Evolutionary conservation across 2,329 filamentous ascomycete genomes (phyloP).

Genomic region (Teratosphaeria zuluensis): DNA sequence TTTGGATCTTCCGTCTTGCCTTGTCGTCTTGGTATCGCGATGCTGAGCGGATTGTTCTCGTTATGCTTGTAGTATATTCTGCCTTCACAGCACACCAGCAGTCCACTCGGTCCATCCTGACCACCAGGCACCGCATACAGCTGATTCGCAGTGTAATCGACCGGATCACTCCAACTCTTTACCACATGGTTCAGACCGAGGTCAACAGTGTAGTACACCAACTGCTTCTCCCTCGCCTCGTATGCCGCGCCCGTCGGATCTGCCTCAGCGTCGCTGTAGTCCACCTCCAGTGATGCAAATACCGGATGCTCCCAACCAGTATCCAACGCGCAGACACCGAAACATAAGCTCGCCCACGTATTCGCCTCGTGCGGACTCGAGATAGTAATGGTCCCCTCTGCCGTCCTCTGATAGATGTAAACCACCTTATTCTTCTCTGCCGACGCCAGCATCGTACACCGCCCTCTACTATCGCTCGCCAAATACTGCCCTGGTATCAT

Average conservation of each 20-base stretch:
- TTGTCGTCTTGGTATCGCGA: slow-evolving; percentile 77
- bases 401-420: slow-evolving; percentile 92
- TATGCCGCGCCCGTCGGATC: slow-evolving; percentile 78
- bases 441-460: slow-evolving; percentile 87
- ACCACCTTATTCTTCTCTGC: slow-evolving; percentile 99
- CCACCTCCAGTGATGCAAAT: slow-evolving; percentile 88
- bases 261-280: slow-evolving; percentile 84
- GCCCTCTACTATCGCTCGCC: slow-evolving; percentile 87
- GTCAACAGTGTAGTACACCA: slow-evolving; percentile 97
- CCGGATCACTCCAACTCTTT: slow-evolving; percentile 87
- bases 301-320: slow-evolving; percentile 96
- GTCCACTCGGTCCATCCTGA: slow-evolving; percentile 85
- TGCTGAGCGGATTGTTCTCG: slow-evolving; percentile 79
- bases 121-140: slow-evolving; percentile 94
- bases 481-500: slow-evolving; percentile 95
- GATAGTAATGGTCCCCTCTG: slow-evolving; percentile 89
- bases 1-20: slow-evolving; percentile 88
- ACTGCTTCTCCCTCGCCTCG: slow-evolving; percentile 72
- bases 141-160: slow-evolving; percentile 79
- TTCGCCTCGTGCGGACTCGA: slow-evolving; percentile 95
- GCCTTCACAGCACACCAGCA: slow-evolving; percentile 88
- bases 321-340: slow-evolving; percentile 78
- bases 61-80: slow-evolving; percentile 96
- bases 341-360: slow-evolving; percentile 81
- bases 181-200: slow-evolving; percentile 95